Evolutionary conservation across 2,329 filamentous ascomycete species (phyloP).

Genomic region (Talaromyces sp.): DNA sequence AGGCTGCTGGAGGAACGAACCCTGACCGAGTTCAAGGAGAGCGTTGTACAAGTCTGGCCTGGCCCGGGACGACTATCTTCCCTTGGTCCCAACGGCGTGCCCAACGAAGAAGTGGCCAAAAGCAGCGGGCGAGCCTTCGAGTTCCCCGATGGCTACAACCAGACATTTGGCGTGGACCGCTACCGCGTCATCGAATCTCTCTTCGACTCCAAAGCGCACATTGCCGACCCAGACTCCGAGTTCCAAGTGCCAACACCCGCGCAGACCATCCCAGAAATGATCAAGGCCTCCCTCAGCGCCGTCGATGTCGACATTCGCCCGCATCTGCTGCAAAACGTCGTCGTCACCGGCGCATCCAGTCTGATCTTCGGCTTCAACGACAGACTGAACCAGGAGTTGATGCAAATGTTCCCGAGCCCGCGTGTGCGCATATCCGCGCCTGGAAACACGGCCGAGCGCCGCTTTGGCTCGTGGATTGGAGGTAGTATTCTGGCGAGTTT

Average conservation of each 20-base stretch:
- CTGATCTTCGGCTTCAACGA: constrained; percentile 90
- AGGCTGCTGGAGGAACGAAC: constrained; percentile 86
- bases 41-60: constrained; percentile 88
- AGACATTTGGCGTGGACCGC: constrained; percentile 85
- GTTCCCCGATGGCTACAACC: constrained; percentile 95
- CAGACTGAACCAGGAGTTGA: constrained; percentile 79
- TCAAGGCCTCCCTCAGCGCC: constrained; percentile 69
- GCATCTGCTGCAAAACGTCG: constrained; percentile 79
- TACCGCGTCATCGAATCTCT: constrained; percentile 83
- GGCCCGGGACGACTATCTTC: constrained; percentile 64
- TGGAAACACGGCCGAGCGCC: constrained; percentile 78
- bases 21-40: constrained; percentile 95
- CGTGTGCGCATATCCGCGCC: constrained; percentile 86
- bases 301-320: constrained; percentile 88
- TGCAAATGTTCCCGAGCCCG: constrained; percentile 74
- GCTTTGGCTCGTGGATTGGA: constrained; percentile 93
- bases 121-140: constrained; percentile 81
- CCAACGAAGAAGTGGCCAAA: constrained; percentile 72
- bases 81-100: constrained; percentile 48
- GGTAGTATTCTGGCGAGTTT: constrained; percentile 92
- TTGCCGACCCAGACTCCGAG: constrained; percentile 44
- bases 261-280: constrained; percentile 78
- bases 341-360: constrained; percentile 84
- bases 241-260: constrained; percentile 57
- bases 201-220: constrained; percentile 79